Evolutionary conservation across 2,329 filamentous ascomycete genomes (phyloP).

Genomic region (Berkeleyomyces basicola): DNA sequence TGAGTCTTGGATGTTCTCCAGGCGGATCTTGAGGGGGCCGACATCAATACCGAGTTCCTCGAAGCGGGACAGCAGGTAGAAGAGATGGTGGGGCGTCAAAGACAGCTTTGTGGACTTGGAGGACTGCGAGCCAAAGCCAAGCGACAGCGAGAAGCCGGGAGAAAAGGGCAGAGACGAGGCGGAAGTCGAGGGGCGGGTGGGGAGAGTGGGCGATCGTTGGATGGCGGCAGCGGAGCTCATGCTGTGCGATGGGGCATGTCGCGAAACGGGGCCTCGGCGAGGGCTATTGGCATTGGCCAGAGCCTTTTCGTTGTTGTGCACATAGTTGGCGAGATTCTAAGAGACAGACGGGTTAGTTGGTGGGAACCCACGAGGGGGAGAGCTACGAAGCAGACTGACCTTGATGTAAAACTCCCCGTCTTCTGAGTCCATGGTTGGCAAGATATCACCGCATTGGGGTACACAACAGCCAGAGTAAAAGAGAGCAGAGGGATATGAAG

Average conservation of each 20-base stretch:
- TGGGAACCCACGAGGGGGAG: background rate
- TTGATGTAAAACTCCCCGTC: slow-evolving; percentile 82
- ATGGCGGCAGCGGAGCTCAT: slow-evolving; percentile 37
- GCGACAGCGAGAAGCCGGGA: slow-evolving; percentile 69
- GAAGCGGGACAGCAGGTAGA: slow-evolving; percentile 88
- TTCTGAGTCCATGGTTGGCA: slow-evolving; percentile 63
- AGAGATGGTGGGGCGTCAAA: slow-evolving; percentile 88
- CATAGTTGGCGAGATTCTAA: slow-evolving; percentile 89
- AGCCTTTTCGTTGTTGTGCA: slow-evolving; percentile 93
- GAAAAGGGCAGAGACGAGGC: slow-evolving; percentile 60
- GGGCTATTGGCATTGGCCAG: slow-evolving; percentile 89
- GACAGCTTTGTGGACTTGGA: slow-evolving; percentile 84
- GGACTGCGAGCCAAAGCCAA: slow-evolving; percentile 70
- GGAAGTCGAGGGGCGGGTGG: slow-evolving; percentile 46
- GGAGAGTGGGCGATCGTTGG: slow-evolving; percentile 39
- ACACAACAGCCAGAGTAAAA: background rate
- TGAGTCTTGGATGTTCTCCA: slow-evolving; percentile 87
- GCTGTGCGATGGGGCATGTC: slow-evolving; percentile 53
- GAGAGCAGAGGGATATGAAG: background rate
- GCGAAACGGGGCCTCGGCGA: slow-evolving; percentile 51
- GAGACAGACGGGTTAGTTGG: slow-evolving; percentile 15
- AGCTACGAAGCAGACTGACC: slow-evolving; percentile 30
- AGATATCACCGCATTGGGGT: slow-evolving; percentile 14
- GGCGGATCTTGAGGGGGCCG: slow-evolving; percentile 86
- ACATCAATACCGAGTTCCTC: slow-evolving; percentile 82